Base-by-base conservation (phyloP, 352 stramenopile genomes). In the Globisporangium parvum region DNA sequence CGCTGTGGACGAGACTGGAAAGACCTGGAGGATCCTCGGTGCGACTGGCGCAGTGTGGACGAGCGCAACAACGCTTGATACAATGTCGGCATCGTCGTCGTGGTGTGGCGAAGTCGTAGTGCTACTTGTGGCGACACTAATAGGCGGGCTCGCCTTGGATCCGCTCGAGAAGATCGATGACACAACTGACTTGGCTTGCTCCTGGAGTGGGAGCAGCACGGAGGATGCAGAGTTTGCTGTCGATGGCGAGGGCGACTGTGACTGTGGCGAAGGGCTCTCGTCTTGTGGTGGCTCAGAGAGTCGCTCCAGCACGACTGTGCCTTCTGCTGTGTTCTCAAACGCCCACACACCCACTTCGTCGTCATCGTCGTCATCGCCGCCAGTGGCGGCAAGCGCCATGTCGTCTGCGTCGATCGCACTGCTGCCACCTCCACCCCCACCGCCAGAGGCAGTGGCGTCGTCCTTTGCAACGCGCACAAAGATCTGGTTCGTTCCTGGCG, bases 141-240 rank as follows among this genome's bases (percentile, higher is more conserved):
- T 14, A n/a, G 39, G 15, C 14, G 39, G 15, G 21, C 15, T 45
- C 41, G 17, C 6, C 3, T 12, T 15, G 18, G 3, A 24, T n/a
- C 61, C 73, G 10, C 24, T 57, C 51, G 61, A 75, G 26, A 93
- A 63, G 33, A 91, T 76, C 0, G 77, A 82, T 18, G 83, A 75
- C 0, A 88, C 71, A 20, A 91, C 60, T 6, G 78, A 81, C 44
- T 88, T 90, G 2, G 80, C 77, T 60, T 89, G 82, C 17, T 91
- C 77, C 55, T 82, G 77, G 12, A 92, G 54, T 6, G 71, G 63
- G 11, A 80, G 12, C 39, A 31, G 31, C 9, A 26, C 35, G 11
- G 56, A 21, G 10, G 61, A 37, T 26, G 62, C 35, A 10, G 56
- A 21, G 10, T 59, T 33, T 26, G 62, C 53, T 1, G 21, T 23